These are phyloP conservation scores for Peterozyma xylosa DNA, from an alignment of 805 yeast genomes.

Conservation along the genomic window DNA sequence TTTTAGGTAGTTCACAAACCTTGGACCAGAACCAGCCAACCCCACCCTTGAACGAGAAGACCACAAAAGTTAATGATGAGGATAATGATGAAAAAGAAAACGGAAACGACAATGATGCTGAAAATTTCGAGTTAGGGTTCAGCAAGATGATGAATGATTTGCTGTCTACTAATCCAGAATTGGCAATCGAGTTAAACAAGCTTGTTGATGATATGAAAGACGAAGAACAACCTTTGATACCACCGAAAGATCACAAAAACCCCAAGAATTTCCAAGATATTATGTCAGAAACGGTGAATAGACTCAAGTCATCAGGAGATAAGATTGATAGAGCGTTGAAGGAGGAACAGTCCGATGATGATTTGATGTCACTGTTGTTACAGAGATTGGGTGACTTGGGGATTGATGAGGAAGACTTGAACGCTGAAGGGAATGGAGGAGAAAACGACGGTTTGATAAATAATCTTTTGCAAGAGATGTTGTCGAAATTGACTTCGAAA, in stretches of 20 bases:
- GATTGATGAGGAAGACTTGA: slow-evolving; percentile 21
- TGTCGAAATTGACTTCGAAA: slow-evolving; percentile 77
- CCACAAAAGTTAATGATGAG: slow-evolving; percentile 12
- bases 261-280: slow-evolving; percentile 56
- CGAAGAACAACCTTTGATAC: slow-evolving; percentile 13
- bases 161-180: slow-evolving; percentile 17
- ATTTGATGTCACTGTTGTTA: slow-evolving; percentile 54
- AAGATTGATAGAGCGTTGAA: slow-evolving; percentile 55
- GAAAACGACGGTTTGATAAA: slow-evolving; percentile 34
- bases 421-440: slow-evolving; percentile 19
- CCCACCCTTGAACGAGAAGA: slow-evolving; percentile 10
- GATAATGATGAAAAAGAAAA: slow-evolving; percentile 9
- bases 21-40: slow-evolving; percentile 17
- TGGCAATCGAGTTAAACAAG: slow-evolving; percentile 16
- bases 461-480: slow-evolving; percentile 60
- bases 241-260: slow-evolving; percentile 14
- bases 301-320: slow-evolving; percentile 72
- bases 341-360: slow-evolving; percentile 30
- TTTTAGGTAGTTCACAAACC: slow-evolving; percentile 57
- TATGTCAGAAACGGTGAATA: slow-evolving; percentile 70
- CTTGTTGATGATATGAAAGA: slow-evolving; percentile 17
- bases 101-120: slow-evolving; percentile 9
- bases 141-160: slow-evolving; percentile 16
- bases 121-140: slow-evolving; percentile 14
- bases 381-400: slow-evolving; percentile 49